Evolutionary conservation across 2,329 filamentous ascomycete genomes (phyloP), one percentile per base, ranked within the genome.

Genomic region (Ustilaginoidea virens): DNA sequence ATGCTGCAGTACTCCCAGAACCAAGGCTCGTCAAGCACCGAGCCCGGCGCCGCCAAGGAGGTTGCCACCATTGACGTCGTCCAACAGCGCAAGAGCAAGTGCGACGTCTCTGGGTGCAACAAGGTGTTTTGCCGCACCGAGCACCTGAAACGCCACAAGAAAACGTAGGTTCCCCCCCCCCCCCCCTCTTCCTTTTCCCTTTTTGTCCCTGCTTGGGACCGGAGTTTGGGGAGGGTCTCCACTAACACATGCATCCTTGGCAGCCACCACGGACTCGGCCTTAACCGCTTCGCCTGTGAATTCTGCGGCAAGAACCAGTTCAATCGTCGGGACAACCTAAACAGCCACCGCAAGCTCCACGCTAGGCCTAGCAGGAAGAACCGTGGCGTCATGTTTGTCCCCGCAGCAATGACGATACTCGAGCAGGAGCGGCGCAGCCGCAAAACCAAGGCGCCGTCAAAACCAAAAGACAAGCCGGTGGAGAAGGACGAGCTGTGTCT

Each of bases 91-190:
- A 57, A 49, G 47, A 61, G 46, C 49, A 53, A 57, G 35, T 69
- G 64, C 36, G 48, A 56, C 11, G 55, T 60, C 18, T 52, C 52
- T 5, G 53, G 53, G 17, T 70, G 65, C 43, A 43, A 54, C 37
- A 61, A 60, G 38, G 56, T 55, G 0, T 68, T 64, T 34, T 60
- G 62, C 38, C 54, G 66, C 31, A 61, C 60, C 15, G 66, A 71
- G 44, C 66, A 71, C 36, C 47, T 69, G 12, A 70, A 69, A 49
- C 56, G 66, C 17, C 66, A 71, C 41, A 53, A 60, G 29, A 55
- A 56, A 30, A 61, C 61, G 64, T 69, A 41, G 61, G 56, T 19
- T 13, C n/a, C 19, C 13, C 2, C 7, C 7, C 2, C 17, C 17
- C 7, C 8, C 22, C 14, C 17, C 3, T 21, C 7, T 25, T 20